Conservation (phyloP, 2,329 filamentous ascomycete species). For the Fusarium setosum region DNA sequence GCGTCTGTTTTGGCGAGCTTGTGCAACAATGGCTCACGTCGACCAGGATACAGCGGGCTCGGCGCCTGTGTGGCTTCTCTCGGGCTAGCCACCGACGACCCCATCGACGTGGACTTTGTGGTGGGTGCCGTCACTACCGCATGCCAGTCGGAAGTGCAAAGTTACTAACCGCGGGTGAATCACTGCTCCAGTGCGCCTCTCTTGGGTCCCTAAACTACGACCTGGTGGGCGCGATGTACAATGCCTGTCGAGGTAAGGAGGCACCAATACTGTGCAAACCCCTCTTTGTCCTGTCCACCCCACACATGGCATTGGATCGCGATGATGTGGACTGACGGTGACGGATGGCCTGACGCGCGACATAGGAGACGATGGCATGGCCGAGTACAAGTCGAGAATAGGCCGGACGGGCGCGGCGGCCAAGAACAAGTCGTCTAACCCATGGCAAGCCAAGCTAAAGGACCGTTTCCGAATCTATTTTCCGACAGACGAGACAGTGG, state of each 20-base stretch:
- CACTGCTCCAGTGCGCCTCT: slow-evolving; percentile 73
- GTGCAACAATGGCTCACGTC: slow-evolving; percentile 37
- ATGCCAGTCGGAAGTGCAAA: slow-evolving; percentile 22
- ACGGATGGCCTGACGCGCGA: slow-evolving; percentile 15
- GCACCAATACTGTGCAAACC: slow-evolving; percentile 27
- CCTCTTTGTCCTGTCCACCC: slow-evolving; percentile 10
- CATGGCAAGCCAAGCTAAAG: slow-evolving; percentile 44
- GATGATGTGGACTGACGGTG: slow-evolving; percentile 27
- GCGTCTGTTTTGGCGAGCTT: slow-evolving; percentile 13
- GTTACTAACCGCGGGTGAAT: slow-evolving; percentile 29
- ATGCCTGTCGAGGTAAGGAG: slow-evolving; percentile 63
- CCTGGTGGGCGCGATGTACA: slow-evolving; percentile 70
- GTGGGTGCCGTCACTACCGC: slow-evolving; percentile 55
- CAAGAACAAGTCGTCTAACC: slow-evolving; percentile 35
- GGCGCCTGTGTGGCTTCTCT: slow-evolving; percentile 73
- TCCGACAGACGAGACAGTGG: slow-evolving; percentile 78
- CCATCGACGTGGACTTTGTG: slow-evolving; percentile 78
- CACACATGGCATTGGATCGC: slow-evolving; percentile 20
- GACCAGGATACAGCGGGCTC: slow-evolving; percentile 78
- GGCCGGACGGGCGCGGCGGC: slow-evolving; percentile 41
- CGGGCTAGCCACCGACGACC: slow-evolving; percentile 65
- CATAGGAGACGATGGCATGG: slow-evolving; percentile 54
- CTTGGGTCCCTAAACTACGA: slow-evolving; percentile 79
- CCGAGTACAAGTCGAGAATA: slow-evolving; percentile 56
- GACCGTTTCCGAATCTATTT: slow-evolving; percentile 81